A percentile compares a stretch with the other conserved stretches of the same genome.
phyloP scores from a whole-genome alignment of 768 basidiomycete species.

The Rubroboletus pulcherrimus region DNA sequence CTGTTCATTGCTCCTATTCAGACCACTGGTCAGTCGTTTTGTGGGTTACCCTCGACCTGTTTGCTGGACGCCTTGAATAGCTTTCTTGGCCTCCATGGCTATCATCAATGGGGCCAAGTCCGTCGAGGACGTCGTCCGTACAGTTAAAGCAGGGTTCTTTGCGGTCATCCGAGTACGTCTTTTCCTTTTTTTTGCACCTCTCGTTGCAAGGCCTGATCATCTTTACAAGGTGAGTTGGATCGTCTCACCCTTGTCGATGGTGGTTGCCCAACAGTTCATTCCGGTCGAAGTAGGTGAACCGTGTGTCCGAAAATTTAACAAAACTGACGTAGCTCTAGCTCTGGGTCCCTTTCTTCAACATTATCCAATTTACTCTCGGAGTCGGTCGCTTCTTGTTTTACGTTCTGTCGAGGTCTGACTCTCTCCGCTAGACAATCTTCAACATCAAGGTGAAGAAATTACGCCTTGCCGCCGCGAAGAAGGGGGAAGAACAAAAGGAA shows the following conservation, averaged over 20 bases:
- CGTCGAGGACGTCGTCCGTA: constrained; percentile 56
- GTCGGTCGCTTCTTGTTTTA: constrained; percentile 40
- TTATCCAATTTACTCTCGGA: constrained; percentile 70
- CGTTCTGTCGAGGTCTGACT: not conserved
- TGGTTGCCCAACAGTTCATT: constrained; percentile 76
- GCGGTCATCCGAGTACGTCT: constrained; percentile 62
- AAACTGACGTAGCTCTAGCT: constrained; percentile 42
- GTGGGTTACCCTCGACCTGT: not conserved
- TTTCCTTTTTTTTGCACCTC: not conserved
- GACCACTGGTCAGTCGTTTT: constrained; percentile 47
- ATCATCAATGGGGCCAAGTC: constrained; percentile 78
- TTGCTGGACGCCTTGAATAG: constrained; percentile 31
- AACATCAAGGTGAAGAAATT: constrained; percentile 69
- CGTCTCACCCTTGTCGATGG: constrained; percentile 68
- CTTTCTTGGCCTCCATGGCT: constrained; percentile 76
- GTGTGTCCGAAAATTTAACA: not conserved
- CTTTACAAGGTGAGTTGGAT: constrained; percentile 70
- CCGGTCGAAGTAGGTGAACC: constrained; percentile 58
- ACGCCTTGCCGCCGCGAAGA: constrained; percentile 50
- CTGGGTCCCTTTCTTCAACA: constrained; percentile 87
- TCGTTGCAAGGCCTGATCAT: not conserved
- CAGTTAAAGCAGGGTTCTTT: constrained; percentile 71
- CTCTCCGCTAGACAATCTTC: constrained; percentile 55
- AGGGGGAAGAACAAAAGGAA: constrained; percentile 41
- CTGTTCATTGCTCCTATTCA: constrained; percentile 75